Percentiles rank a stretch among this genome's conserved stretches.
Conservation (phyloP, 1,284 basidiomycete genomes). For the Athelia psychrophila region DNA sequence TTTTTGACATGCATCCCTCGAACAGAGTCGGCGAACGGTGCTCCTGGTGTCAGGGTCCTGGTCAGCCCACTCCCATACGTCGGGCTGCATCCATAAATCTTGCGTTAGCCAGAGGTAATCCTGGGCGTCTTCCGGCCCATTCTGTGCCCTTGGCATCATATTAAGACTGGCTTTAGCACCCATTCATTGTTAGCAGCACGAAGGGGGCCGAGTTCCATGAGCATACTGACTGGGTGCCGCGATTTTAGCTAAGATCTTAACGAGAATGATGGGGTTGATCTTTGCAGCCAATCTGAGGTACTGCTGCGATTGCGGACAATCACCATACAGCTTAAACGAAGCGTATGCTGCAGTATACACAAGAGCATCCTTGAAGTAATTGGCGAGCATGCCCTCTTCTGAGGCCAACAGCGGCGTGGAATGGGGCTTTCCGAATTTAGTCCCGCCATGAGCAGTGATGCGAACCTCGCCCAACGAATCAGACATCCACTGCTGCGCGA, state of each 20-base stretch:
- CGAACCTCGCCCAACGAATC: constrained; percentile 7
- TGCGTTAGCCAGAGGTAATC: constrained; percentile 44
- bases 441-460: constrained; percentile 22
- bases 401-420: constrained; percentile 13
- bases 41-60: constrained; percentile 27
- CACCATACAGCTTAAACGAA: constrained; percentile 37
- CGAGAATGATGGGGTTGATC: constrained; percentile 31
- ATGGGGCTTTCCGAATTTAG: constrained; percentile 20
- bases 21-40: constrained; percentile 28
- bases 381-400: constrained; percentile 12
- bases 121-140: constrained; percentile 39
- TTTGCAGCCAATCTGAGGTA: constrained; percentile 33
- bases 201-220: not conserved
- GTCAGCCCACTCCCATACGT: constrained; percentile 42
- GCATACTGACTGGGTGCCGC: not conserved
- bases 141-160: constrained; percentile 24
- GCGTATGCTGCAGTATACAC: constrained; percentile 39
- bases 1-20: constrained; percentile 17
- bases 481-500: constrained; percentile 26
- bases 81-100: constrained; percentile 38
- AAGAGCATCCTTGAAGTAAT: constrained; percentile 16
- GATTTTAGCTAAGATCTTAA: constrained; percentile 32
- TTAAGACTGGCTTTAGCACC: constrained; percentile 18
- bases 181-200: constrained; percentile 15
- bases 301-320: constrained; percentile 34